Evolutionary conservation across 495 filamentous ascomycete genomes (phyloP).

Genomic region (Aspergillus steynii): DNA sequence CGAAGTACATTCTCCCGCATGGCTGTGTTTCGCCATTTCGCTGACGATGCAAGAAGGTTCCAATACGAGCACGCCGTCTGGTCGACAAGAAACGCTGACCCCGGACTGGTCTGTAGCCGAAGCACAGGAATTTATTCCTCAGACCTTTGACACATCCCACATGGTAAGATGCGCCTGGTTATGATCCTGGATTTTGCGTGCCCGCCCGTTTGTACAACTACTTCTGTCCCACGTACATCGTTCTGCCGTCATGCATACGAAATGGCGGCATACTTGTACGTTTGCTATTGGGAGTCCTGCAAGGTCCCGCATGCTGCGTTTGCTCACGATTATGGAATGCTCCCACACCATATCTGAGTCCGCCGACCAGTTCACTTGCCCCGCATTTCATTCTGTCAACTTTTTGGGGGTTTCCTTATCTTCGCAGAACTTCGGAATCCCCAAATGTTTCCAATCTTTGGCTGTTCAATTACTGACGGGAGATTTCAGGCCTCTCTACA

Average conservation of each 20-base stretch:
- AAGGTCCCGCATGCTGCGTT: not conserved
- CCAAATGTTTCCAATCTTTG: not conserved
- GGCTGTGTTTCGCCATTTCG: conserved; percentile 9
- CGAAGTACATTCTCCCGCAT: conserved; percentile 47
- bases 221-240: conserved; percentile 2
- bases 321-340: not conserved
- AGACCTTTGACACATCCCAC: conserved; percentile 64
- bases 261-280: not conserved
- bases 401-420: no score
- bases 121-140: conserved; percentile 80
- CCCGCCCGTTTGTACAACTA: conserved; percentile 9
- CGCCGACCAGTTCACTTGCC: not conserved
- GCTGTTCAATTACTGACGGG: conserved; percentile 25
- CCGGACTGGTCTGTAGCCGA: conserved; percentile 60
- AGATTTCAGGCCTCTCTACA: conserved; percentile 37
- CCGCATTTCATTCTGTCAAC: not conserved
- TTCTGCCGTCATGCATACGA: not conserved
- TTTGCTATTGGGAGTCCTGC: not conserved
- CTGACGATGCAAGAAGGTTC: conserved; percentile 41
- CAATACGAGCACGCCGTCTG: conserved; percentile 49
- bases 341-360: not conserved
- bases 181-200: conserved; percentile 6
- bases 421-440: no score
- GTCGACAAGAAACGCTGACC: conserved; percentile 48
- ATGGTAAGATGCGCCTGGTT: conserved; percentile 50